Conservation (phyloP, 495 filamentous ascomycete species). For the Wilcoxina mikolae region DNA sequence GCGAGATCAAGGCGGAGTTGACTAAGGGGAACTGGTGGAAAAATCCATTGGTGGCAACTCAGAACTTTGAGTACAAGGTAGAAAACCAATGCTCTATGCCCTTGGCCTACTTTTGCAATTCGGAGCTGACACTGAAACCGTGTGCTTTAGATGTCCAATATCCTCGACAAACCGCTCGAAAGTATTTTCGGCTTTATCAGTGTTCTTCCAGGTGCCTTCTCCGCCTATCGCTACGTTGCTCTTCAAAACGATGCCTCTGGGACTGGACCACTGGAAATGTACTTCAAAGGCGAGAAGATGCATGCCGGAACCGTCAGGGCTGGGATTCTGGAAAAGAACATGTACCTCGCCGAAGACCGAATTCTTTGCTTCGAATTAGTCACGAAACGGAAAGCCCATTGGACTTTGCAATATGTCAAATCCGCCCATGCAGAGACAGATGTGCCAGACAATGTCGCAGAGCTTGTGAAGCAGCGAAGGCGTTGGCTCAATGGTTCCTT, state of each 20-base stretch:
- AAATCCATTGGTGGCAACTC: slow-evolving; percentile 86
- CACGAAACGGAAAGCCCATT: slow-evolving; percentile 92
- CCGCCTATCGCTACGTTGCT: slow-evolving; percentile 89
- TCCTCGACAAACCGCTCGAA: slow-evolving; percentile 93
- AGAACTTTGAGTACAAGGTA: slow-evolving; percentile 95
- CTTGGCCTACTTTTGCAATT: not conserved
- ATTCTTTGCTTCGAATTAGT: slow-evolving; percentile 98
- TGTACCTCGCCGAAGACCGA: slow-evolving; percentile 99
- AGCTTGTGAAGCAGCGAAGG: slow-evolving; percentile 94
- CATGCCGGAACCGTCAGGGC: slow-evolving; percentile 96
- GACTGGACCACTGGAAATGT: slow-evolving; percentile 65
- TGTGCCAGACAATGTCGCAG: slow-evolving; percentile 86
- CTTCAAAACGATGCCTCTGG: slow-evolving; percentile 67
- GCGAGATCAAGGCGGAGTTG: slow-evolving; percentile 98
- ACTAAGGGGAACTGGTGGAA: slow-evolving; percentile 80
- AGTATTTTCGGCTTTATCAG: slow-evolving; percentile 94
- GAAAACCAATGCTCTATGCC: too few relatives aligned
- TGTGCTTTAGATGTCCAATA: slow-evolving; percentile 53
- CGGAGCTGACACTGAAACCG: not conserved
- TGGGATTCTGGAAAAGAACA: slow-evolving; percentile 99
- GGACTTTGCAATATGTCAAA: slow-evolving; percentile 97
- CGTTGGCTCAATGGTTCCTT: slow-evolving; percentile 99
- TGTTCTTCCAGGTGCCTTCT: slow-evolving; percentile 96
- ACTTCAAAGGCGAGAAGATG: slow-evolving; percentile 98
- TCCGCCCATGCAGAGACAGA: slow-evolving; percentile 96